Evolutionary conservation across 495 filamentous ascomycete species (phyloP).

Genomic region (Aspergillus olivimuriae): DNA sequence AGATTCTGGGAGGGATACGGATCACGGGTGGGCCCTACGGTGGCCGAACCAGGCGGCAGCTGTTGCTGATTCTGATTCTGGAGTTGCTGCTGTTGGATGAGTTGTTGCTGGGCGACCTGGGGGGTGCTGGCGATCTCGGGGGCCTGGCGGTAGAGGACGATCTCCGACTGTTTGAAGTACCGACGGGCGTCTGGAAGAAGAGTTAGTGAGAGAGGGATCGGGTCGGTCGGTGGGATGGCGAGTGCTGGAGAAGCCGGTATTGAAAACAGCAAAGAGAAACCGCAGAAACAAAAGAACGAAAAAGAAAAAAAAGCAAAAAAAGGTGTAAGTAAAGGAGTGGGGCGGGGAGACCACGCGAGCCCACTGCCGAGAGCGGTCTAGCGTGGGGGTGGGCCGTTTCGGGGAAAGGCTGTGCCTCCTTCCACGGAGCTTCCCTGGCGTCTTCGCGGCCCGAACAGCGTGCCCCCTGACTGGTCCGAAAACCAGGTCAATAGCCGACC

Average conservation of each 20-base stretch:
- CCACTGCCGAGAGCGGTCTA: slow-evolving; percentile 12
- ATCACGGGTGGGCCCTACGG: slow-evolving; percentile 35
- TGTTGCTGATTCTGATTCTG: slow-evolving; percentile 29
- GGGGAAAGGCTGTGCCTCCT: slow-evolving; percentile 5
- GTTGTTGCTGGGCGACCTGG: slow-evolving; percentile 41
- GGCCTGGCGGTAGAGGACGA: slow-evolving; percentile 92
- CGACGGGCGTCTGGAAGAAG: slow-evolving; percentile 69
- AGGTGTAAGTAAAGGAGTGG: slow-evolving; percentile 14
- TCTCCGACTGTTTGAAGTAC: slow-evolving; percentile 99
- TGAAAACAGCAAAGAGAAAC: too few relatives aligned
- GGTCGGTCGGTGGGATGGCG: too few relatives aligned
- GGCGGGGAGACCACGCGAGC: slow-evolving; percentile 23
- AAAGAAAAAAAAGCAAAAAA: slow-evolving; percentile 2
- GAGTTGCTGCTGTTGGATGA: slow-evolving; percentile 39
- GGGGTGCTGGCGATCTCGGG: slow-evolving; percentile 54
- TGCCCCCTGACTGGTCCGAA: slow-evolving; percentile 13
- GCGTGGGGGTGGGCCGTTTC: slow-evolving; percentile 30
- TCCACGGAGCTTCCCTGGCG: slow-evolving; percentile 5
- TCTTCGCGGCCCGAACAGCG: slow-evolving; percentile 17
- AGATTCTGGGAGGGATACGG: slow-evolving; percentile 11
- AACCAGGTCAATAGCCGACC: slow-evolving; percentile 35
- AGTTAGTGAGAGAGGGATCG: not conserved
- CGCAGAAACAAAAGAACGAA: not conserved
- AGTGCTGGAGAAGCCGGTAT: too few relatives aligned
- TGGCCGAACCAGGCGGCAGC: slow-evolving; percentile 33